A percentile compares a stretch with the other conserved stretches of the same genome.
Conservation (phyloP, 1,284 basidiomycete species). For the Melanopsichium pennsylvanicum region DNA sequence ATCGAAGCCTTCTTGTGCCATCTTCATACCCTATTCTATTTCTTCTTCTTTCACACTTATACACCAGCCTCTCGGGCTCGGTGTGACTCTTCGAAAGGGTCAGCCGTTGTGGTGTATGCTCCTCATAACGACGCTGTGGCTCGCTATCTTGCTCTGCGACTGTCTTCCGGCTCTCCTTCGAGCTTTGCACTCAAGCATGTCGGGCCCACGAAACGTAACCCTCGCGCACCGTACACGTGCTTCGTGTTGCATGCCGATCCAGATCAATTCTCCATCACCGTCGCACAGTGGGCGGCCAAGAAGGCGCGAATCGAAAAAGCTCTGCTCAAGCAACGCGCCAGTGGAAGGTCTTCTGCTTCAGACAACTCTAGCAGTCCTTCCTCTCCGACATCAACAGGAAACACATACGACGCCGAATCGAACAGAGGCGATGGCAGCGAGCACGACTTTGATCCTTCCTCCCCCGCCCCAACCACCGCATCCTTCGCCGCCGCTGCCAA, state of each 20-base stretch:
- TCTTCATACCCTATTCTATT: conserved; percentile 29
- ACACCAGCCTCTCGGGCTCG: conserved; percentile 28
- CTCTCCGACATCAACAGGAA: conserved; percentile 18
- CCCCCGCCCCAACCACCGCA: neutral
- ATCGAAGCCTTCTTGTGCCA: conserved; percentile 30
- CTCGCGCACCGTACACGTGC: conserved; percentile 46
- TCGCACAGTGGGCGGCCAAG: conserved; percentile 48
- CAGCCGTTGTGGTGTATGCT: conserved; percentile 43
- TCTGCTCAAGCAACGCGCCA: conserved; percentile 15
- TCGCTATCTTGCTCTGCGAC: conserved; percentile 31
- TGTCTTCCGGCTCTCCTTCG: conserved; percentile 40
- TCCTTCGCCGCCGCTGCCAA: neutral
- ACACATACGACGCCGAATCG: conserved; percentile 10
- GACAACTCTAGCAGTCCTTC: conserved; percentile 19
- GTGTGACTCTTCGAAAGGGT: conserved; percentile 43
- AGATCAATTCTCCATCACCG: conserved; percentile 39
- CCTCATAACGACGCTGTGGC: conserved; percentile 45
- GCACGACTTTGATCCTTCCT: neutral
- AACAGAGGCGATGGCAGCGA: conserved; percentile 10
- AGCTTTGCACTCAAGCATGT: conserved; percentile 38
- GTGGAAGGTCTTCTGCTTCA: neutral
- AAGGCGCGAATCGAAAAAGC: conserved; percentile 41
- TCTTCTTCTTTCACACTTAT: conserved; percentile 30
- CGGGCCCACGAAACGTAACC: conserved; percentile 24
- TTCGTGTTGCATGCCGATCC: conserved; percentile 43